A percentile compares a stretch with the other conserved stretches of the same genome.
Conservation (phyloP, 176 grass and related monocot species). For the Panicum miliaceum region DNA sequence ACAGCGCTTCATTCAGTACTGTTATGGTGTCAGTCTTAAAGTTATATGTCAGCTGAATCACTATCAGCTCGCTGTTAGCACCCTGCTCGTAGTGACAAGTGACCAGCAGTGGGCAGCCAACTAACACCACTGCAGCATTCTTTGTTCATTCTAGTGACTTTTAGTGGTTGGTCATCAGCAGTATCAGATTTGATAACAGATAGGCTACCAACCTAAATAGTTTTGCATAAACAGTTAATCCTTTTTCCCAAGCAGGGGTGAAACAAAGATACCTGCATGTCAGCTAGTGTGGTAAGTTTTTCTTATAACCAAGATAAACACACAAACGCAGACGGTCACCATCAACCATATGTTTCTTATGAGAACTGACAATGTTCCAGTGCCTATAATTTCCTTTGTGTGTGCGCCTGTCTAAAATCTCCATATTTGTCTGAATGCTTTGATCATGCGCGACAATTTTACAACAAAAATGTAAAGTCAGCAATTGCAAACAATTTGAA, state of each 20-base stretch:
- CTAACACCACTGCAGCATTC: neutral
- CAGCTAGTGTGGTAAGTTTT: neutral
- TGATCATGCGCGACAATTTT: neutral
- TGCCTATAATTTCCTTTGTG: too few relatives aligned
- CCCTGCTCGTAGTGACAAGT: neutral
- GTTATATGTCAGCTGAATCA: neutral
- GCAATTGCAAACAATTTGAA: neutral
- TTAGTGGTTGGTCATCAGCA: neutral
- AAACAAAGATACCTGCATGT: neutral
- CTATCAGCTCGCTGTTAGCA: neutral
- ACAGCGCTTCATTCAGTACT: neutral
- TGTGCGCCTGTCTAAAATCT: neutral
- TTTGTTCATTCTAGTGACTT: neutral
- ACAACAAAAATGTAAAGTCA: neutral
- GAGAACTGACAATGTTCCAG: neutral
- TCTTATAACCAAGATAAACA: neutral
- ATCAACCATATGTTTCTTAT: neutral
- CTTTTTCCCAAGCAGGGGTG: too few relatives aligned
- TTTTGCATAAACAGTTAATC: neutral
- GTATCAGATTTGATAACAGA: neutral
- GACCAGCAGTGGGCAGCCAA: neutral
- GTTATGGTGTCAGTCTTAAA: neutral
- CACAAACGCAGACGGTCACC: neutral
- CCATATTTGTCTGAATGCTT: neutral
- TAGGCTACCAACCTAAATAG: conserved; percentile 9